These are phyloP conservation scores for Arabidopsis arenosa DNA, from an alignment of 345 rosid species.

Conservation along the genomic window DNA sequence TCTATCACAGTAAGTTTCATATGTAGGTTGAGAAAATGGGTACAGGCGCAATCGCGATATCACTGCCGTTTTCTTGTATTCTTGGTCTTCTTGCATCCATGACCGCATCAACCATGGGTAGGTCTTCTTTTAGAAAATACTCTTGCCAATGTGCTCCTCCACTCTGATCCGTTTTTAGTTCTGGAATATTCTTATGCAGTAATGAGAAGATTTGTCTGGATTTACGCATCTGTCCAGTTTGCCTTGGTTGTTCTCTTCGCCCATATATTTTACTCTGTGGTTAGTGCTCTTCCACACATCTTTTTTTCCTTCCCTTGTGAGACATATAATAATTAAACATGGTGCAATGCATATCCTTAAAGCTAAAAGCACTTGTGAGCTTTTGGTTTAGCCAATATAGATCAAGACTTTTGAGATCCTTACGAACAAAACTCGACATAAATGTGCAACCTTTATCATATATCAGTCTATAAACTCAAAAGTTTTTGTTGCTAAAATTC, in stretches of 20 bases:
- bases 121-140: conserved; percentile 13
- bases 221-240: conserved; percentile 81
- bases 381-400: not conserved
- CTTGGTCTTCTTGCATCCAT: conserved; percentile 84
- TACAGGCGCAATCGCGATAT: conserved; percentile 80
- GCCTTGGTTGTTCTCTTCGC: conserved; percentile 85
- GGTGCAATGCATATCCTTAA: not conserved
- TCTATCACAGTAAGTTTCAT: conserved; percentile 24
- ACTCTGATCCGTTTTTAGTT: conserved; percentile 28
- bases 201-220: conserved; percentile 84
- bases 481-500: not conserved
- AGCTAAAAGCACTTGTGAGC: conserved; percentile 5
- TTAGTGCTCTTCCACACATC: conserved; percentile 46
- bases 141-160: not conserved
- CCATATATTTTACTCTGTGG: conserved; percentile 82
- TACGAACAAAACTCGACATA: not conserved
- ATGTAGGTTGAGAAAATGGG: conserved; percentile 82
- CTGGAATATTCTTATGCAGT: conserved; percentile 51
- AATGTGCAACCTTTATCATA: conserved; percentile 13
- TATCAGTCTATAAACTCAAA: conserved; percentile 21
- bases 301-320: not conserved
- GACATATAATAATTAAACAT: not conserved
- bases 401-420: not conserved
- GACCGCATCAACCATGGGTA: conserved; percentile 96
- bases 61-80: conserved; percentile 91